Percentiles rank a stretch among this genome's conserved stretches.
These are phyloP conservation scores for Udeniomyces megalosporus DNA, from an alignment of 768 basidiomycete genomes.

Conservation along the genomic window DNA sequence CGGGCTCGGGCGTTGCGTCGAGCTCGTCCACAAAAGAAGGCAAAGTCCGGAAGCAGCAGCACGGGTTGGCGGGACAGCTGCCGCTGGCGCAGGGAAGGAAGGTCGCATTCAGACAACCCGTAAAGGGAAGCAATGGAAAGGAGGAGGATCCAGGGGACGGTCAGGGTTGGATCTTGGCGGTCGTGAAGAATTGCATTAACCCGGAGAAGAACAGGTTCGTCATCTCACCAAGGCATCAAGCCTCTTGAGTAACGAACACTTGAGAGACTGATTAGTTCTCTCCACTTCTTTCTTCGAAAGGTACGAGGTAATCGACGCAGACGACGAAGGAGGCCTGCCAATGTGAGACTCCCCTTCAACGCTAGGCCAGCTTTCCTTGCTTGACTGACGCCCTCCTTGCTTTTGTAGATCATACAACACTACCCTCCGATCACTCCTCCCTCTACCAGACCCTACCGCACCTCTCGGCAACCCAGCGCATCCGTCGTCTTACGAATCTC, in stretches of 20 bases:
- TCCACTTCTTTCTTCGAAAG: no score
- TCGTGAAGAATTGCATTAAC: constrained; percentile 25
- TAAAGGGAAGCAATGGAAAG: constrained; percentile 6
- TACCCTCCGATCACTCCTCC: constrained; percentile 31
- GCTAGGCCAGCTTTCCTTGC: background rate
- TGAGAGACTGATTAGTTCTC: no score
- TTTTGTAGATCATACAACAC: constrained; percentile 26
- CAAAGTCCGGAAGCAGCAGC: background rate
- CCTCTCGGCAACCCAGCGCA: constrained; percentile 24
- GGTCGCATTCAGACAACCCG: constrained; percentile 29
- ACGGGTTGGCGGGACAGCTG: constrained; percentile 24
- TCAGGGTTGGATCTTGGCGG: constrained; percentile 32
- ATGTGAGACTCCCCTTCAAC: background rate
- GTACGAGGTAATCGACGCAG: constrained; percentile 32
- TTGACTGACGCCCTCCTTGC: background rate
- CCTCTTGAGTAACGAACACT: background rate
- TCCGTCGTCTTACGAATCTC: constrained; percentile 27
- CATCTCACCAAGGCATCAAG: background rate
- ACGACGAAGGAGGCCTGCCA: constrained; percentile 20
- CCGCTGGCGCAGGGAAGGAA: constrained; percentile 29
- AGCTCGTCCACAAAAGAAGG: background rate
- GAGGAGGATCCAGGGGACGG: constrained; percentile 12
- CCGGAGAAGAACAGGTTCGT: constrained; percentile 28
- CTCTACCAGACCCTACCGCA: constrained; percentile 29
- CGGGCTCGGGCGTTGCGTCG: background rate